Percentiles rank a stretch among this genome's conserved stretches.
These are phyloP conservation scores for Pseudozyma flocculosa DNA, from an alignment of 1,284 basidiomycete genomes.

Conservation along the genomic window DNA sequence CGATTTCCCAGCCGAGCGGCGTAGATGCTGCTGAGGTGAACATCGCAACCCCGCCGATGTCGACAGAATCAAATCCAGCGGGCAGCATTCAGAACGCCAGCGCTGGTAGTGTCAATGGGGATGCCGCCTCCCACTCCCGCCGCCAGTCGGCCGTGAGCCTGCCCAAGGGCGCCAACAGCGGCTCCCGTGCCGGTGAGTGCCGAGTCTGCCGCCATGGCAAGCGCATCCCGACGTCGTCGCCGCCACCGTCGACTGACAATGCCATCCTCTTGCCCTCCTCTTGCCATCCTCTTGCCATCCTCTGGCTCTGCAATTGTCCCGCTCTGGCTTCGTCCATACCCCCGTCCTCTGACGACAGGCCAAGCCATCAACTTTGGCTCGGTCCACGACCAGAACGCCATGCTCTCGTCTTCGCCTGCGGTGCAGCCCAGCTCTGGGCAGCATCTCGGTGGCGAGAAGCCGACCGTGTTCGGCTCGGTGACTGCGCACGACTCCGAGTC, in stretches of 20 bases:
- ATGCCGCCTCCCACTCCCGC: slow-evolving; percentile 29
- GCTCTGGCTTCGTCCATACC: too few species aligned
- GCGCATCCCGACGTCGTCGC: too few species aligned
- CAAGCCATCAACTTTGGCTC: slow-evolving; percentile 60
- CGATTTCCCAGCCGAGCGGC: not conserved
- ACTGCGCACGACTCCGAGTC: slow-evolving; percentile 49
- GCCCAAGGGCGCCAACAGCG: slow-evolving; percentile 34
- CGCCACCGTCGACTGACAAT: too few species aligned
- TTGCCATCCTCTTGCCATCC: not conserved
- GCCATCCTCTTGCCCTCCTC: not conserved
- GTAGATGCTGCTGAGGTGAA: not conserved
- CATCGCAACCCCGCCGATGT: slow-evolving; percentile 25
- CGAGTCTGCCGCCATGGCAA: too few species aligned
- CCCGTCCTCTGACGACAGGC: slow-evolving; percentile 21
- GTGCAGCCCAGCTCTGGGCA: slow-evolving; percentile 53
- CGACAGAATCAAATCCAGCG: slow-evolving; percentile 32
- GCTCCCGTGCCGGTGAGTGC: slow-evolving; percentile 9
- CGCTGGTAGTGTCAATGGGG: slow-evolving; percentile 32
- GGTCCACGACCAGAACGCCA: slow-evolving; percentile 58
- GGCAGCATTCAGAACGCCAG: slow-evolving; percentile 30
- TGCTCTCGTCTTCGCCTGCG: slow-evolving; percentile 59
- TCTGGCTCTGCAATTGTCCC: not conserved
- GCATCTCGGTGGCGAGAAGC: slow-evolving; percentile 52
- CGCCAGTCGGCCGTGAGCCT: slow-evolving; percentile 52
- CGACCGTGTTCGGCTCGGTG: slow-evolving; percentile 58